phyloP scores from a whole-genome alignment of 179 eudicot species.

The Silene coronaria region DNA sequence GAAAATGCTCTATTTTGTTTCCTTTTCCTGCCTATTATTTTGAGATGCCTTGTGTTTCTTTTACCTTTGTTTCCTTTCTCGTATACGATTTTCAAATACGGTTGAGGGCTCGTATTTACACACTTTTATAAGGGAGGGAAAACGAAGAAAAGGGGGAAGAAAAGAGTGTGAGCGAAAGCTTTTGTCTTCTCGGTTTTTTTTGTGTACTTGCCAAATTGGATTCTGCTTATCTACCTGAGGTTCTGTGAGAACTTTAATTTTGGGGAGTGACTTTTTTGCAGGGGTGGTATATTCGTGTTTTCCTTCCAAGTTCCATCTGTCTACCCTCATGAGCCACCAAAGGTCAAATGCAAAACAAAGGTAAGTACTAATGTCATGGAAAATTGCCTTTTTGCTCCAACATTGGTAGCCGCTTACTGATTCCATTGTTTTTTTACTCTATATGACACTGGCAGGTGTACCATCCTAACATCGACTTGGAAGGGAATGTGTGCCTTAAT shows the following conservation, averaged over 20 bases:
- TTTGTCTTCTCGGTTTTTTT: background rate
- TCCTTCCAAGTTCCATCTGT: slow-evolving; percentile 57
- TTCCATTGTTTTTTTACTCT: background rate
- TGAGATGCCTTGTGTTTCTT: background rate
- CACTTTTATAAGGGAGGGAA: background rate
- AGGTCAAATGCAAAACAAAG: slow-evolving; percentile 89
- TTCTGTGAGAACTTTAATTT: background rate
- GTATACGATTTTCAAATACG: background rate
- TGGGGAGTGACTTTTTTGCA: slow-evolving; percentile 22
- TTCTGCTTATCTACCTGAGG: background rate
- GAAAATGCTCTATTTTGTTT: background rate
- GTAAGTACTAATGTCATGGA: slow-evolving; percentile 28
- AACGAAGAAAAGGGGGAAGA: background rate
- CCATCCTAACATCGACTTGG: slow-evolving; percentile 97
- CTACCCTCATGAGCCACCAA: slow-evolving; percentile 86
- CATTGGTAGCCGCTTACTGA: background rate
- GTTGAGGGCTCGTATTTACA: background rate
- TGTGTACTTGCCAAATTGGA: background rate
- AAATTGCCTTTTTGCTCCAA: background rate
- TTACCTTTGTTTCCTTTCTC: background rate
- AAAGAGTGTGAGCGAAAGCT: background rate
- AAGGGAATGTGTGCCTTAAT: slow-evolving; percentile 97
- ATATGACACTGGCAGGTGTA: slow-evolving; percentile 52
- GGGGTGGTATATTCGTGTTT: slow-evolving; percentile 65
- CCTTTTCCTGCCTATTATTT: background rate